Evolutionary conservation across 2,329 filamentous ascomycete genomes (phyloP).

Genomic region (Nemania bipapillata): DNA sequence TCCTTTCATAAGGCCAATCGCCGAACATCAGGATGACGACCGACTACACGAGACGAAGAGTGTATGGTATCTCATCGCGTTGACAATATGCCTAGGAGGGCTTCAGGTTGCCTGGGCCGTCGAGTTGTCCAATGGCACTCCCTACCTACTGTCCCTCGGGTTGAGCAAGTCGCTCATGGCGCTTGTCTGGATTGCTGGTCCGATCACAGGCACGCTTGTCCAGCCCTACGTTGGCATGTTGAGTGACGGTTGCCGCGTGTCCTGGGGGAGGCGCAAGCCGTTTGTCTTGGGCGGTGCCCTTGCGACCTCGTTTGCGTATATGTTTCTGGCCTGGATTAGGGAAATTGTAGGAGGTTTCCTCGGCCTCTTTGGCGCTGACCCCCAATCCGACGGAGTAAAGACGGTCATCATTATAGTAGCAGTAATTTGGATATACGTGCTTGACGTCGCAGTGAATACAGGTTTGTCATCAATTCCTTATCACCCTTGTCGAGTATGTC

Average conservation of each 20-base stretch:
- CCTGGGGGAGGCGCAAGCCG: conserved; percentile 82
- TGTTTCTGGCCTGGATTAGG: conserved; percentile 78
- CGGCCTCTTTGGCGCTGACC: conserved; percentile 74
- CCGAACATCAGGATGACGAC: conserved; percentile 54
- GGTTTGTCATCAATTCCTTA: conserved; percentile 59
- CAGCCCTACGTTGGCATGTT: conserved; percentile 85
- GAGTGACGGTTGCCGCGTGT: conserved; percentile 78
- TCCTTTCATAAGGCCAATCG: conserved; percentile 50
- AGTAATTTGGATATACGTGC: conserved; percentile 85
- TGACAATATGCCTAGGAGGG: conserved; percentile 88
- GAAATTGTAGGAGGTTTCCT: conserved; percentile 77
- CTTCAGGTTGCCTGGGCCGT: conserved; percentile 96
- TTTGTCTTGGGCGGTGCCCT: conserved; percentile 79
- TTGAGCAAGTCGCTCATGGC: conserved; percentile 85
- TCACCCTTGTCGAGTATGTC: not conserved
- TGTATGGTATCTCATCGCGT: conserved; percentile 82
- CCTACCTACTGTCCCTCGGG: conserved; percentile 81
- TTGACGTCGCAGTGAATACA: conserved; percentile 96
- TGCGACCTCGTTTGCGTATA: conserved; percentile 73
- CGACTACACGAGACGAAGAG: conserved; percentile 76
- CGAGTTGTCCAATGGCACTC: conserved; percentile 91
- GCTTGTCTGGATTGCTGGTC: conserved; percentile 85
- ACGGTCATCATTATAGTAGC: conserved; percentile 78
- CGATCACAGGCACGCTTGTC: conserved; percentile 79
- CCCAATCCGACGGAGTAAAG: conserved; percentile 72